Base-by-base conservation (phyloP, 345 rosid species). In the Lagerstroemia speciosa region DNA sequence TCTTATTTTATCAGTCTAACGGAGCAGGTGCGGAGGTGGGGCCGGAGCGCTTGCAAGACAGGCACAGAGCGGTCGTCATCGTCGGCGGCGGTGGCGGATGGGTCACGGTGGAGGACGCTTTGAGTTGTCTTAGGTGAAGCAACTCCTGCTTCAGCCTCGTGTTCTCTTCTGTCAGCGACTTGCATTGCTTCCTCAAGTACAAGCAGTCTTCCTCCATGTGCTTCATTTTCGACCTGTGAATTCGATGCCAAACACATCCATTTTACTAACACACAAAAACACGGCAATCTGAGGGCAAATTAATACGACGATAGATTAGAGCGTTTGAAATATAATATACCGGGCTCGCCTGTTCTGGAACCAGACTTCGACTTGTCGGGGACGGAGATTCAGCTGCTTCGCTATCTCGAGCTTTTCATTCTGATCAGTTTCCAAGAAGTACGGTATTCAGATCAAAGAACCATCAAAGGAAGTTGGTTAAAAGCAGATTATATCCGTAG, bases 361-460 rank as follows among this genome's bases (percentile, higher is more conserved):
- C 98, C 98, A 93, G 12, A 91, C 98, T 81, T 93, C 98, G 6
- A 93, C 92, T 65, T 93, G 98, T 48, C 96, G 85, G 50, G 98
- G 96, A 62, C 96, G 92, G 65, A 93, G 97, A 82, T 84, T 88
- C 79, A 91, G 76, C 70, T 86, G 93, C 63, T 87, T 89, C 6
- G 97, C 98, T 80, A 93, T 71, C 3, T 86, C 94, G 48, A 84
- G 84, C 81, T 93, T 91, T 63, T 91, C 89, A 72, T 89, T 89
- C 97, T 93, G 85, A 71, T 62, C 57, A 71, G 37, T 48, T 67
- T 20, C 10, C 27, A 26, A 50, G 5, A 55, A 38, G 19, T 17
- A 52, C 48, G 29, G 19, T 17, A 52, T 34, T 36, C 38, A 9
- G 38, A 9, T 36, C 38, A 36, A 36, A n/a, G n/a, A n/a, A n/a